These are phyloP conservation scores for Populus pruinosa DNA, from an alignment of 345 rosid genomes.

Conservation along the genomic window DNA sequence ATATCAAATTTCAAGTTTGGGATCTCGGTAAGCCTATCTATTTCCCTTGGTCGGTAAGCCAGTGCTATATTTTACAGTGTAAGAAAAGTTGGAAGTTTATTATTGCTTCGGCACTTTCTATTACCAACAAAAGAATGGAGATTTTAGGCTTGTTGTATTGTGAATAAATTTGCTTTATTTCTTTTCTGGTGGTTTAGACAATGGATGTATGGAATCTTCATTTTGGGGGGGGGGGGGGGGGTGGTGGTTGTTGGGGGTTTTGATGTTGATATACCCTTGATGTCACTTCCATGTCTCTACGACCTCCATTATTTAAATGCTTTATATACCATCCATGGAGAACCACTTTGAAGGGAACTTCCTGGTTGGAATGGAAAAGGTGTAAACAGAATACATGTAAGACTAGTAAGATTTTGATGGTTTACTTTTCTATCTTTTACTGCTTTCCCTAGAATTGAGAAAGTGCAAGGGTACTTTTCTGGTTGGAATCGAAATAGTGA, in stretches of 20 bases:
- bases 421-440: no score
- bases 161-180: not conserved
- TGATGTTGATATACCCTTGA: not conserved
- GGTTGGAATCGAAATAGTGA: no score
- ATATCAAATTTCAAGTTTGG: conserved; percentile 88
- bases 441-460: no score
- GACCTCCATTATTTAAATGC: no score
- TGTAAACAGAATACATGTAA: no score
- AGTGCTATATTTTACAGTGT: not conserved
- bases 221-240: not conserved
- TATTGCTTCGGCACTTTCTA: not conserved
- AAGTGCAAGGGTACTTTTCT: no score
- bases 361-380: no score
- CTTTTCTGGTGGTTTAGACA: not conserved
- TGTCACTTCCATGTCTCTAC: not conserved
- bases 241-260: no score
- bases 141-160: not conserved
- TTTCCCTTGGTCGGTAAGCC: conserved; percentile 6
- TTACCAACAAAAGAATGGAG: not conserved
- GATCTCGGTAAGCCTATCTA: conserved; percentile 27
- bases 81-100: not conserved
- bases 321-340: no score
- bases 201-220: not conserved
- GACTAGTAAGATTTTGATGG: no score
- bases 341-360: no score